Evolutionary conservation across 1,284 basidiomycete genomes (phyloP), one percentile per base, ranked within the genome.

Genomic region (Gomphus sp.): DNA sequence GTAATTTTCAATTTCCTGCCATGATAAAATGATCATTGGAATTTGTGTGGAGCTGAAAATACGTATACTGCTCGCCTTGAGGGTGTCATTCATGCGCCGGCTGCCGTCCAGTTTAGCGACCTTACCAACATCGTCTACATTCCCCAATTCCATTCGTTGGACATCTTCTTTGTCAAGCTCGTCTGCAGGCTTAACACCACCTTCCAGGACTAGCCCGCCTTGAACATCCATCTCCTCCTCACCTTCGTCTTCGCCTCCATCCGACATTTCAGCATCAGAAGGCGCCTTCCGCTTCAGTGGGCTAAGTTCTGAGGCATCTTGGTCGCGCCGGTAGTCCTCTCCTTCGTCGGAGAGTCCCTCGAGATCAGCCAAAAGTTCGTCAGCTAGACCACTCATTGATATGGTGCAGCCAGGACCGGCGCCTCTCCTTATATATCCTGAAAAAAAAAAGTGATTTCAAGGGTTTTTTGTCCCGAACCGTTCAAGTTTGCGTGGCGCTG

Each of bases 91-190:
- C 84, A 98, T 90, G 62, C 85, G 82, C 70, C 87, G 89, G 69
- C 89, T 90, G 18, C 84, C 84, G 57, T 93, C 84, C n/a, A 99
- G 77, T 70, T 90, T 93, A 4, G 95, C 93, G 53, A 99, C 85
- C 64, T 86, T 90, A 58, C 77, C 75, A 16, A 98, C 91, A 70
- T 95, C 91, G 66, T 88, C 87, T 37, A 98, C 81, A 39, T 74
- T 77, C 9, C 84, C 83, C 48, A 99, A 74, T 67, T 98, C 91
- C 86, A 97, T 94, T 65, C 84, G 81, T 68, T 95, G 87, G 34
- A 98, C 95, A 59, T 95, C 93, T 63, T 94, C 93, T 43, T 80
- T 85, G 69, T 97, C 93, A 48, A 98, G 76, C 72, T 98, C 94
- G 31, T 97, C 94, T 8, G 95, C 91, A 8, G 96, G 96, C 64